Conservation (phyloP, 768 basidiomycete genomes). For the Collybia nuda region DNA sequence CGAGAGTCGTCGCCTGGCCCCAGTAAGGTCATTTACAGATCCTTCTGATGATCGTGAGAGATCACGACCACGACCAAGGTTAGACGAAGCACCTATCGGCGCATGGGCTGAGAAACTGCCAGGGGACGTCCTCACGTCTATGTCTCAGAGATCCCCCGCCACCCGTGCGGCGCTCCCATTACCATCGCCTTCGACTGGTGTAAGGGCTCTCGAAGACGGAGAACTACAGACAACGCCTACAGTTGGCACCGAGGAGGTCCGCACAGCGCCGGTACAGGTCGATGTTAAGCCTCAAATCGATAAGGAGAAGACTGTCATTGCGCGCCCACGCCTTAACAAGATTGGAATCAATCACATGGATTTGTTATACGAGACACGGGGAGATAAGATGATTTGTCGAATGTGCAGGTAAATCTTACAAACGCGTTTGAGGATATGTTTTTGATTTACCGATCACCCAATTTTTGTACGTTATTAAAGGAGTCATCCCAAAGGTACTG, state of each 20-base stretch:
- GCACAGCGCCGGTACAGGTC: background rate
- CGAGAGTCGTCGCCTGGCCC: too few relatives aligned
- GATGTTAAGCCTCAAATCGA: background rate
- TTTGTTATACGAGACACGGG: slow-evolving; percentile 25
- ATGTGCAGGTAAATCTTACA: slow-evolving; percentile 25
- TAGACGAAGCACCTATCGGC: too few relatives aligned
- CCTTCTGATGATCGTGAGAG: background rate
- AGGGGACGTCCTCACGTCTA: too few relatives aligned
- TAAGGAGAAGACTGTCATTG: background rate
- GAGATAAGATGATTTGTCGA: slow-evolving; percentile 22
- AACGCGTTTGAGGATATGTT: background rate
- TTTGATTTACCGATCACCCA: background rate
- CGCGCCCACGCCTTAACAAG: slow-evolving; percentile 12
- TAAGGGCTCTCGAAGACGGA: too few relatives aligned
- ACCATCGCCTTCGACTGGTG: too few relatives aligned
- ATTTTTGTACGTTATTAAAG: slow-evolving; percentile 2
- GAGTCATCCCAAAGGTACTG: slow-evolving; percentile 2
- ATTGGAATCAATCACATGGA: slow-evolving; percentile 31
- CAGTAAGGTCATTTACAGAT: background rate
- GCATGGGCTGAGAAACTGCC: too few relatives aligned
- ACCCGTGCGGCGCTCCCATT: too few relatives aligned
- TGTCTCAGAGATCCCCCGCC: too few relatives aligned
- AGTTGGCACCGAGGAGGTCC: slow-evolving; percentile 1
- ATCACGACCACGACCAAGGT: too few relatives aligned
- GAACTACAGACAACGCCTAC: background rate